Evolutionary conservation across 441 rosid species (phyloP).

Genomic region (Hura crepitans): DNA sequence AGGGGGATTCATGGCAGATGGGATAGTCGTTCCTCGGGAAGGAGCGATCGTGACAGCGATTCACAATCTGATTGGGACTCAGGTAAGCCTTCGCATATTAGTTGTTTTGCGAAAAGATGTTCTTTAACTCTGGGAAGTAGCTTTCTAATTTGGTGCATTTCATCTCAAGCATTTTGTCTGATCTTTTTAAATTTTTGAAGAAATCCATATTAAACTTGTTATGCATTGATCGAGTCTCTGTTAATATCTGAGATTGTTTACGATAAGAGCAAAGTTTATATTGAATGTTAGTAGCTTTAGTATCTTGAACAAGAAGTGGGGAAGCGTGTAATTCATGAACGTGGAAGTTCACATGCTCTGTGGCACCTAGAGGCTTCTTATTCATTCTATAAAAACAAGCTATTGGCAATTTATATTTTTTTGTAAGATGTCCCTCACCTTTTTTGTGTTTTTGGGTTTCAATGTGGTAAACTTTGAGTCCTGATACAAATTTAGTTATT

Average conservation of each 20-base stretch:
- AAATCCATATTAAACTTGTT: not conserved
- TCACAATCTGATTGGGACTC: conserved; percentile 74
- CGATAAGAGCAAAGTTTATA: not conserved
- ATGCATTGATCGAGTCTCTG: not conserved
- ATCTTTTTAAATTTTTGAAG: not conserved
- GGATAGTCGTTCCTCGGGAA: conserved; percentile 79
- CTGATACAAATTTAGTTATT: not conserved
- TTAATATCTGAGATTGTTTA: not conserved
- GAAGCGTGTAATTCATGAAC: not conserved
- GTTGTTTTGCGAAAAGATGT: not conserved
- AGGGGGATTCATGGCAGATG: conserved; percentile 73
- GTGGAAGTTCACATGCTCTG: not conserved
- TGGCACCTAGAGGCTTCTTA: not conserved
- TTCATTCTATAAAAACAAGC: conserved; percentile 1
- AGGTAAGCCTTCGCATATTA: conserved; percentile 40
- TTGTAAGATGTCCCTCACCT: not conserved
- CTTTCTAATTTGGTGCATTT: not conserved
- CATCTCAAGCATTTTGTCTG: not conserved
- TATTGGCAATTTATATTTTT: not conserved
- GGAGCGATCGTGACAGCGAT: conserved; percentile 73
- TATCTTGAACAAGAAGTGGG: not conserved
- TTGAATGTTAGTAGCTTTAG: not conserved
- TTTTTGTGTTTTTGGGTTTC: not conserved
- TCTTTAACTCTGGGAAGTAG: not conserved
- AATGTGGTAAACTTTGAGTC: not conserved